phyloP scores from a whole-genome alignment of 495 filamentous ascomycete genomes.

The Sporormia fimetaria region DNA sequence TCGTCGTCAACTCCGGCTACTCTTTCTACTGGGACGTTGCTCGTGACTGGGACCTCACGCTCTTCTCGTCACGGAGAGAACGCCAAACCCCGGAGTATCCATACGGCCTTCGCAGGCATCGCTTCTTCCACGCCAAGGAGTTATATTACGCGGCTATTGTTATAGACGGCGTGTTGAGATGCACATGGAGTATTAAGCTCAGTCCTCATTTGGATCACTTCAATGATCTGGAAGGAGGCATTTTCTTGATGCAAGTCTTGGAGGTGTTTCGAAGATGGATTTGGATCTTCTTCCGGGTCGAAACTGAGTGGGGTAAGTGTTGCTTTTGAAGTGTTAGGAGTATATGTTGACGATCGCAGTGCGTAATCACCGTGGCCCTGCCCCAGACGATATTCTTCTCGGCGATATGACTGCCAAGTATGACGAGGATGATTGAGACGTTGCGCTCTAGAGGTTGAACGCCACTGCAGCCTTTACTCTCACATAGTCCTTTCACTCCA shows the following conservation, averaged over 20 bases:
- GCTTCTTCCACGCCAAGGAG: conserved; percentile 54
- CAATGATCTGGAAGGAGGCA: conserved; percentile 69
- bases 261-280: conserved; percentile 86
- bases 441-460: too few relatives aligned
- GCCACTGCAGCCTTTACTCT: too few relatives aligned
- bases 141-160: conserved; percentile 75
- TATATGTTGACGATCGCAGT: conserved; percentile 34
- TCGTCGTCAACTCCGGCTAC: conserved; percentile 73
- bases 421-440: conserved; percentile 42
- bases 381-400: conserved; percentile 44
- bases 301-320: conserved; percentile 73
- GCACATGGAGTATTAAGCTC: conserved; percentile 82
- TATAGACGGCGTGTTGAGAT: conserved; percentile 69
- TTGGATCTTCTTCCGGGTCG: conserved; percentile 92
- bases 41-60: conserved; percentile 88
- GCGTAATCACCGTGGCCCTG: conserved; percentile 43
- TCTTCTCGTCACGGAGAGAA: conserved; percentile 47
- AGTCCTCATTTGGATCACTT: conserved; percentile 67
- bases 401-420: conserved; percentile 43
- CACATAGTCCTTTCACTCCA: too few relatives aligned
- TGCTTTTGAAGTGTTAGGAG: not conserved
- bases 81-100: conserved; percentile 51
- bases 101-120: conserved; percentile 62
- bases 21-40: conserved; percentile 97
- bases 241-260: conserved; percentile 77